Conservation (phyloP, 208 protist species). For the Trypanosoma melophagium region DNA sequence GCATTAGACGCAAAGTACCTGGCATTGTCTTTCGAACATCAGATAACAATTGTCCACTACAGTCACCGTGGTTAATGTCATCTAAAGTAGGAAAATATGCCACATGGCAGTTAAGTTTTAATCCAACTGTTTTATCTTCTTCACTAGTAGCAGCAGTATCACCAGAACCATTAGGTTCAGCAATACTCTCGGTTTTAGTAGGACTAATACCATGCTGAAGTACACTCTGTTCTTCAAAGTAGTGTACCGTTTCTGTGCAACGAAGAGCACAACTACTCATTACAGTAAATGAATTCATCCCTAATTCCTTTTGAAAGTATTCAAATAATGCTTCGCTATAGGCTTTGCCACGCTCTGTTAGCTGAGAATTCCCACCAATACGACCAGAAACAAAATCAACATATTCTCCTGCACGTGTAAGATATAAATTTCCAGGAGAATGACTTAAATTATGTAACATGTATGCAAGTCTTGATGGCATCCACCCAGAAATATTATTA, state of each 20-base stretch:
- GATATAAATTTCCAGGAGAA: constrained; percentile 69
- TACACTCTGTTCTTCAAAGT: constrained; percentile 67
- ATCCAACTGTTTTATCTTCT: too few relatives aligned
- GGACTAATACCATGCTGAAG: constrained; percentile 15
- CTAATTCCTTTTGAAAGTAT: constrained; percentile 64
- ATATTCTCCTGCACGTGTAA: constrained; percentile 85
- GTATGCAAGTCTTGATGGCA: constrained; percentile 80
- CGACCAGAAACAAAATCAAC: constrained; percentile 70
- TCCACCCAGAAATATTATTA: constrained; percentile 88
- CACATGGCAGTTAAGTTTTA: constrained; percentile 64
- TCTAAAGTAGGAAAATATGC: constrained; percentile 85
- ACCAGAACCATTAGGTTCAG: too few relatives aligned
- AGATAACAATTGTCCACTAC: constrained; percentile 70
- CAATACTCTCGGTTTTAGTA: too few relatives aligned
- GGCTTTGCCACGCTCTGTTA: constrained; percentile 68
- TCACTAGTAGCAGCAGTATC: too few relatives aligned
- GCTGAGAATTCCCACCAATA: constrained; percentile 83
- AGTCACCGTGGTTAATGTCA: constrained; percentile 88
- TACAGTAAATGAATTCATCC: constrained; percentile 44
- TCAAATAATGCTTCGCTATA: constrained; percentile 73
- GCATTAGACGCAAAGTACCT: constrained; percentile 70
- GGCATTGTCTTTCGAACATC: constrained; percentile 81
- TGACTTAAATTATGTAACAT: constrained; percentile 89
- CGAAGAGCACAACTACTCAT: constrained; percentile 86
- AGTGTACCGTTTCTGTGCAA: constrained; percentile 77